phyloP scores from a whole-genome alignment of 2,329 filamentous ascomycete species.

The Fusarium sp. region DNA sequence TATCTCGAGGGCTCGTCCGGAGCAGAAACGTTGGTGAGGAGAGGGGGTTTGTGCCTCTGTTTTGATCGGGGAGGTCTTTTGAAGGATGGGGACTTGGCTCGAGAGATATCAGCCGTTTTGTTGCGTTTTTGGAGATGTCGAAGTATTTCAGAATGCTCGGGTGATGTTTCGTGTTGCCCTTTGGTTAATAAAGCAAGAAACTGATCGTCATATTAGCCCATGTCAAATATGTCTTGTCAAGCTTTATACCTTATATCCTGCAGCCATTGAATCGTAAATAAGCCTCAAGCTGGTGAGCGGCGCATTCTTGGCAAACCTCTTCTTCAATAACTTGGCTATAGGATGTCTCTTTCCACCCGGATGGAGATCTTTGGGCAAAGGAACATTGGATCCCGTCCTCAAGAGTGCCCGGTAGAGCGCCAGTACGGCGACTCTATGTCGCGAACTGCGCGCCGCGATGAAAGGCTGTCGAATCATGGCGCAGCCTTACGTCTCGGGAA shows the following conservation, averaged over 20 bases:
- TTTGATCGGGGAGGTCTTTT: slow-evolving; percentile 25
- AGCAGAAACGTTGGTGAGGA: slow-evolving; percentile 53
- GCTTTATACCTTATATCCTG: slow-evolving; percentile 73
- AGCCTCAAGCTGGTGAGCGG: slow-evolving; percentile 70
- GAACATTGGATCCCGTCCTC: slow-evolving; percentile 65
- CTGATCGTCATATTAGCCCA: slow-evolving; percentile 42
- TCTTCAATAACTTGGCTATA: slow-evolving; percentile 69
- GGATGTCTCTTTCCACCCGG: slow-evolving; percentile 55
- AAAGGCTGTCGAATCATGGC: slow-evolving; percentile 54
- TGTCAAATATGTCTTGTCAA: background rate
- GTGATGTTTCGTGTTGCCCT: slow-evolving; percentile 54
- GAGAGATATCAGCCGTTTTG: slow-evolving; percentile 41
- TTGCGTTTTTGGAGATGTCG: slow-evolving; percentile 55
- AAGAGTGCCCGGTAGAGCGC: slow-evolving; percentile 80
- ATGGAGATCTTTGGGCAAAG: slow-evolving; percentile 62
- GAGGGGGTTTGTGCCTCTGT: slow-evolving; percentile 40
- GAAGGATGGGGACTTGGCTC: slow-evolving; percentile 20
- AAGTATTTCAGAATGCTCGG: slow-evolving; percentile 59
- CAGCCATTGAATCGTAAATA: slow-evolving; percentile 71
- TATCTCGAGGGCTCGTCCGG: slow-evolving; percentile 61
- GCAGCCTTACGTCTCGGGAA: background rate
- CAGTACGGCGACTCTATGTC: slow-evolving; percentile 70
- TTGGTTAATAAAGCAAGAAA: slow-evolving; percentile 59
- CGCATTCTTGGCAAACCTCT: slow-evolving; percentile 72
- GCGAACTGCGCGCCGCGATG: slow-evolving; percentile 63